These are phyloP conservation scores for Cystobasidium onofrii DNA, from an alignment of 768 basidiomycete genomes.

Conservation along the genomic window DNA sequence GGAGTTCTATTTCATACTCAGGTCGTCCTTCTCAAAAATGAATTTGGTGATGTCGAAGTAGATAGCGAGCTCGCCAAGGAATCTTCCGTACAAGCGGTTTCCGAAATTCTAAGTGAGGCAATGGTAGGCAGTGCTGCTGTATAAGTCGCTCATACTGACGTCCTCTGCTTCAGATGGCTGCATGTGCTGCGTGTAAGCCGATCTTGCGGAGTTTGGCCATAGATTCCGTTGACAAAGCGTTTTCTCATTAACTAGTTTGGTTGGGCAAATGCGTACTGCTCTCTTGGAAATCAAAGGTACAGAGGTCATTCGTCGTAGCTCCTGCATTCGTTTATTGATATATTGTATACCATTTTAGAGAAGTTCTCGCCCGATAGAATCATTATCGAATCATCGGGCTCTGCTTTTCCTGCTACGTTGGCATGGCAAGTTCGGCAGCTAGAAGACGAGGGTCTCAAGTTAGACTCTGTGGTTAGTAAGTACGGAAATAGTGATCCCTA, in stretches of 20 bases:
- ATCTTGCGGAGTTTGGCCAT: background rate
- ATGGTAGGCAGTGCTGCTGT: too few relatives aligned
- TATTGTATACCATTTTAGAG: slow-evolving; percentile 50
- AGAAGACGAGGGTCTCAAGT: slow-evolving; percentile 63
- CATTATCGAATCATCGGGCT: slow-evolving; percentile 91
- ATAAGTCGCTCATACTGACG: too few relatives aligned
- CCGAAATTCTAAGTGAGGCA: slow-evolving; percentile 82
- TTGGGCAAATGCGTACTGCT: slow-evolving; percentile 88
- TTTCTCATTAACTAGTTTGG: slow-evolving; percentile 67
- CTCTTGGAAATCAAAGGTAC: slow-evolving; percentile 62
- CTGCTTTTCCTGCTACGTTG: slow-evolving; percentile 88
- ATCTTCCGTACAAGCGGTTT: slow-evolving; percentile 73
- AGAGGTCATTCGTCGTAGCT: background rate
- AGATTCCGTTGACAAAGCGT: background rate
- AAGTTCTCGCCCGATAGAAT: slow-evolving; percentile 79
- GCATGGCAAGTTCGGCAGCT: slow-evolving; percentile 89
- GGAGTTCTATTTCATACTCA: too few relatives aligned
- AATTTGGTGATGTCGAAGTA: slow-evolving; percentile 91
- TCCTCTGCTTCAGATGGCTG: slow-evolving; percentile 11
- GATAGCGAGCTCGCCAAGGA: slow-evolving; percentile 84
- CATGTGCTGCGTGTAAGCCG: slow-evolving; percentile 30
- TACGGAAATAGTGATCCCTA: too few relatives aligned
- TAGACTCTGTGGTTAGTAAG: slow-evolving; percentile 77
- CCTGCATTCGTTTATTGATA: background rate
- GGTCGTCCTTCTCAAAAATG: slow-evolving; percentile 86